A percentile compares a stretch with the other conserved stretches of the same genome.
Conservation (phyloP, 2,329 filamentous ascomycete species). For the Aurifilum marmelostoma region DNA sequence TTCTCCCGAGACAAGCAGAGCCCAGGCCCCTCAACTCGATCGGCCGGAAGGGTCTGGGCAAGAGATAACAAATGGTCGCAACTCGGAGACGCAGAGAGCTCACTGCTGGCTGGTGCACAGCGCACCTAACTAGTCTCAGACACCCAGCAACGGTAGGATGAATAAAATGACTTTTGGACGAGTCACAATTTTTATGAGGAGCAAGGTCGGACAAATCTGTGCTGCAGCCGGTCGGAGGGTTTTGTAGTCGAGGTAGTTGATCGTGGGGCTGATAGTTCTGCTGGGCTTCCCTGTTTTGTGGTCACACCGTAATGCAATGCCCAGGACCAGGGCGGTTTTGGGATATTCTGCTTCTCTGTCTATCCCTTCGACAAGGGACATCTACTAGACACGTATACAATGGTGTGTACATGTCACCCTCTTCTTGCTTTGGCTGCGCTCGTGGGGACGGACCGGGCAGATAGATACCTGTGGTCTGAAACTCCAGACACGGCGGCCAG, state of each 20-base stretch:
- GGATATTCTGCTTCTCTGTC: no score
- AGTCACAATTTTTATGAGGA: neutral
- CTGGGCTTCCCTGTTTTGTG: neutral
- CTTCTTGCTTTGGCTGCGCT: no score
- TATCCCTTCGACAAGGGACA: no score
- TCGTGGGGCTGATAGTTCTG: neutral
- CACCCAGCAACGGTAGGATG: neutral
- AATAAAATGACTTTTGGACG: no score
- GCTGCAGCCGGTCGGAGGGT: neutral
- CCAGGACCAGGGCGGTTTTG: neutral
- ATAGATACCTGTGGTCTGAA: no score
- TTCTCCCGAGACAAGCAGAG: neutral
- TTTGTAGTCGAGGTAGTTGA: neutral
- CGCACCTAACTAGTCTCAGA: neutral
- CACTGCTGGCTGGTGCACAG: neutral
- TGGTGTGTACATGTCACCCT: no score
- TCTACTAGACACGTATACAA: no score
- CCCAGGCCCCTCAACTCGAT: neutral
- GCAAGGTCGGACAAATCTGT: neutral
- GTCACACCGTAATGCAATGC: neutral
- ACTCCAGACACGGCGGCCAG: no score
- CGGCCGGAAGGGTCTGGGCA: neutral
- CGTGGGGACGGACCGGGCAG: no score
- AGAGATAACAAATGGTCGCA: neutral
- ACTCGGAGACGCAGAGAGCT: neutral